Evolutionary conservation across 1,284 basidiomycete species (phyloP).

Genomic region (Ceraceosorus guamensis): DNA sequence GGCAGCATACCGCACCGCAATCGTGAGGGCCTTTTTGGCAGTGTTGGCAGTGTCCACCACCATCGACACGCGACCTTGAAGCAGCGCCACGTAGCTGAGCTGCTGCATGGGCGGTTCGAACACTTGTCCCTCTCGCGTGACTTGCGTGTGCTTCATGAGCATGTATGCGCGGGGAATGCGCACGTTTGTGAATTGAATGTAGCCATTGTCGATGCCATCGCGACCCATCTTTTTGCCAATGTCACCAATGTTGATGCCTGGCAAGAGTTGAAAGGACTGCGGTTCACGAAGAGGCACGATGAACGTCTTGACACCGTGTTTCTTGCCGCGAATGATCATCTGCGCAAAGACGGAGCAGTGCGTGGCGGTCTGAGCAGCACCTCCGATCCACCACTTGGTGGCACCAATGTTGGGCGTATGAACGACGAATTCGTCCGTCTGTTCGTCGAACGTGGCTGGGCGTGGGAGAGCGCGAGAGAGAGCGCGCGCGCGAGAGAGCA

Average conservation of each 20-base stretch:
- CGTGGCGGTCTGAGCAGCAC: conserved; percentile 57
- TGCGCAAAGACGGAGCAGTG: conserved; percentile 58
- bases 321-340: conserved; percentile 55
- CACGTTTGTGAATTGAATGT: conserved; percentile 55
- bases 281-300: conserved; percentile 56
- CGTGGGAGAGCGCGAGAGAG: background rate
- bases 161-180: conserved; percentile 56
- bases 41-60: conserved; percentile 55
- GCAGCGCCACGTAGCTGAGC: conserved; percentile 57
- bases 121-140: conserved; percentile 52
- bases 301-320: conserved; percentile 57
- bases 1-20: conserved; percentile 56
- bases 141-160: conserved; percentile 59
- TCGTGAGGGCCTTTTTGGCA: conserved; percentile 55
- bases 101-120: conserved; percentile 55
- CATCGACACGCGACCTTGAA: conserved; percentile 56
- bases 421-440: conserved; percentile 52
- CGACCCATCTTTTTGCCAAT: conserved; percentile 59
- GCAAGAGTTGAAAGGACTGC: conserved; percentile 50
- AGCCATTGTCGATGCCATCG: conserved; percentile 53
- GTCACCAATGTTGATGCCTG: conserved; percentile 57
- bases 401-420: conserved; percentile 32
- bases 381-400: conserved; percentile 53
- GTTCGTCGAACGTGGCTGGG: conserved; percentile 55
- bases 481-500: background rate